These are phyloP conservation scores for Fagus sylvatica DNA, from an alignment of 306 rosid species.

Conservation along the genomic window DNA sequence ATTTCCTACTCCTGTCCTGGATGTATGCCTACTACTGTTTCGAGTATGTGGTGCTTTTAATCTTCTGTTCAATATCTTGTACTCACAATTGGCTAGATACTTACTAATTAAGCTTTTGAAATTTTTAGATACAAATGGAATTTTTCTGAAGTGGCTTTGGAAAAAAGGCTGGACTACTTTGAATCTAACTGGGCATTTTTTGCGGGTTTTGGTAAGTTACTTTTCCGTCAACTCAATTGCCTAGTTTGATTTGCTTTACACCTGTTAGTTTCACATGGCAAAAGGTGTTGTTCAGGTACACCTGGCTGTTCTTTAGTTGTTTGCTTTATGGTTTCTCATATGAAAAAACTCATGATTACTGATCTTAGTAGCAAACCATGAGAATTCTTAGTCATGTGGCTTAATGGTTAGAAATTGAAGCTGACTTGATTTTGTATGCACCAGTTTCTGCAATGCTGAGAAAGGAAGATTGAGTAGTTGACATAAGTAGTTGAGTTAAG, in stretches of 20 bases:
- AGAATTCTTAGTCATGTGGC: neutral
- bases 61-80: slow-evolving; percentile 24
- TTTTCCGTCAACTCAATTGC: slow-evolving; percentile 13
- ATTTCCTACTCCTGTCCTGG: slow-evolving; percentile 85
- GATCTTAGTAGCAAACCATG: neutral
- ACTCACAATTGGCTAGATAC: slow-evolving; percentile 11
- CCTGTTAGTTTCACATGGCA: slow-evolving; percentile 11
- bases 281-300: slow-evolving; percentile 18
- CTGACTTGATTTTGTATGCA: neutral
- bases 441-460: neutral
- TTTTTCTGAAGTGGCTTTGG: slow-evolving; percentile 74
- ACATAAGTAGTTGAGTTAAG: neutral
- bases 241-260: slow-evolving; percentile 11
- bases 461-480: neutral
- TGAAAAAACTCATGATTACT: slow-evolving; percentile 1
- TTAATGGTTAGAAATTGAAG: neutral
- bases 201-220: slow-evolving; percentile 79
- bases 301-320: slow-evolving; percentile 2
- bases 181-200: slow-evolving; percentile 93
- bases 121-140: slow-evolving; percentile 87
- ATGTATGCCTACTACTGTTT: slow-evolving; percentile 96
- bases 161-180: slow-evolving; percentile 74
- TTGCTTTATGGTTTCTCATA: slow-evolving; percentile 10
- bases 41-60: slow-evolving; percentile 63
- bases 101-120: slow-evolving; percentile 23